A percentile compares a stretch with the other conserved stretches of the same genome.
These are phyloP conservation scores for Solanum ossicruentum DNA, from an alignment of 257 asterid genomes.

Conservation along the genomic window DNA sequence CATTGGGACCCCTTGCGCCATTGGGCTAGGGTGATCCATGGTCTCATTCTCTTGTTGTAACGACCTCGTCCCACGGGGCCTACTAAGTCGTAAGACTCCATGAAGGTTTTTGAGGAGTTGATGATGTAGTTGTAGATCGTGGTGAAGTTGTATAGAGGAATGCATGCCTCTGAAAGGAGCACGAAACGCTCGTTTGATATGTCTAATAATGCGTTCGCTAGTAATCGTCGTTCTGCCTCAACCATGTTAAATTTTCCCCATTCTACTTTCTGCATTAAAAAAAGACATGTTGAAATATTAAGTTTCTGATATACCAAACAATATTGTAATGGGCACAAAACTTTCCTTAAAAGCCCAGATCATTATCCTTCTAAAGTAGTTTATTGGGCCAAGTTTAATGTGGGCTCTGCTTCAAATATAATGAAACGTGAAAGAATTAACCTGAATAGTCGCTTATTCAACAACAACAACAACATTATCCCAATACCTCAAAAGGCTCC, in stretches of 20 bases:
- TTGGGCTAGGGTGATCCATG: constrained; percentile 16
- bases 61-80: constrained; percentile 64
- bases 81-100: constrained; percentile 36
- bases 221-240: constrained; percentile 70
- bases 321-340: not conserved
- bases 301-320: not conserved
- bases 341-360: not conserved
- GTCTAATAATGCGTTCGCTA: constrained; percentile 78
- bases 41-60: constrained; percentile 42
- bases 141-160: constrained; percentile 50
- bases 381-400: not conserved
- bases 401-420: not conserved
- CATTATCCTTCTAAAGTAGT: not conserved
- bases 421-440: not conserved
- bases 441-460: not conserved
- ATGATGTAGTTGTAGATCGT: constrained; percentile 41
- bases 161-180: constrained; percentile 63
- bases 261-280: constrained; percentile 9
- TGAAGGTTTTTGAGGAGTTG: constrained; percentile 31
- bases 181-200: constrained; percentile 62
- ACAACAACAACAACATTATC: too few species aligned
- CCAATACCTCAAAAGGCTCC: too few species aligned
- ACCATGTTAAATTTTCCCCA: constrained; percentile 87
- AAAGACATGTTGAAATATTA: not conserved
- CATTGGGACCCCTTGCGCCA: constrained; percentile 81